Percentiles rank a stretch among this genome's conserved stretches.
These are phyloP conservation scores for Euclidium syriacum DNA, from an alignment of 345 rosid species.

Conservation along the genomic window DNA sequence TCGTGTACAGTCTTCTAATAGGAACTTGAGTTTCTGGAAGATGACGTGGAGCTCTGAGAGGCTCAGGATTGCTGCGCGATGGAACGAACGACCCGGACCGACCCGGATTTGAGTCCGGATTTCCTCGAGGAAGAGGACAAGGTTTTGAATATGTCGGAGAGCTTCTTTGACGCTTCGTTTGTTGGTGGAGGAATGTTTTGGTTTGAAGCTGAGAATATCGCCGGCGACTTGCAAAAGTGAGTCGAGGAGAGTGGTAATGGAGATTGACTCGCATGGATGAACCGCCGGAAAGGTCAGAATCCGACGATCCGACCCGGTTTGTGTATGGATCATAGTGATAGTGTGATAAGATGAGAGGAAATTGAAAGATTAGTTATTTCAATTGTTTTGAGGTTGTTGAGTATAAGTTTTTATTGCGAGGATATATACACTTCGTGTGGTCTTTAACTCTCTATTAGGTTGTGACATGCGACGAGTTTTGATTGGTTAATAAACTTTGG, in stretches of 20 bases:
- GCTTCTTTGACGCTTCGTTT: constrained; percentile 39
- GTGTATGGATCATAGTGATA: constrained; percentile 40
- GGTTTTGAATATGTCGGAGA: constrained; percentile 46
- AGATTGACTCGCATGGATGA: constrained; percentile 42
- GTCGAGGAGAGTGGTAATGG: constrained; percentile 42
- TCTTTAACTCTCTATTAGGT: not conserved
- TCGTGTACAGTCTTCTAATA: constrained; percentile 57
- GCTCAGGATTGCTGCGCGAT: constrained; percentile 34
- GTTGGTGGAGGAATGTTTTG: constrained; percentile 42
- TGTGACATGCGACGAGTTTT: not conserved
- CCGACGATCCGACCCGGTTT: constrained; percentile 50
- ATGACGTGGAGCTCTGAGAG: constrained; percentile 68
- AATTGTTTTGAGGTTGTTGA: constrained; percentile 7
- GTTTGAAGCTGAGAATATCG: constrained; percentile 38
- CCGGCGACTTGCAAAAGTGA: constrained; percentile 45
- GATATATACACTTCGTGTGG: constrained; percentile 22
- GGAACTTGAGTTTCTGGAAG: constrained; percentile 52
- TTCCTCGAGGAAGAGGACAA: constrained; percentile 49
- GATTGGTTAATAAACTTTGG: not conserved
- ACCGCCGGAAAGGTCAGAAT: constrained; percentile 60
- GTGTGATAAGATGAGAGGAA: not conserved
- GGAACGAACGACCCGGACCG: constrained; percentile 18
- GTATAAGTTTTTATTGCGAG: not conserved
- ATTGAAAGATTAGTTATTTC: too few relatives aligned
- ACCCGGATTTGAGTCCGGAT: constrained; percentile 26